These are phyloP conservation scores for Chalciporus pseudorubinellus DNA, from an alignment of 768 basidiomycete genomes.

Conservation along the genomic window DNA sequence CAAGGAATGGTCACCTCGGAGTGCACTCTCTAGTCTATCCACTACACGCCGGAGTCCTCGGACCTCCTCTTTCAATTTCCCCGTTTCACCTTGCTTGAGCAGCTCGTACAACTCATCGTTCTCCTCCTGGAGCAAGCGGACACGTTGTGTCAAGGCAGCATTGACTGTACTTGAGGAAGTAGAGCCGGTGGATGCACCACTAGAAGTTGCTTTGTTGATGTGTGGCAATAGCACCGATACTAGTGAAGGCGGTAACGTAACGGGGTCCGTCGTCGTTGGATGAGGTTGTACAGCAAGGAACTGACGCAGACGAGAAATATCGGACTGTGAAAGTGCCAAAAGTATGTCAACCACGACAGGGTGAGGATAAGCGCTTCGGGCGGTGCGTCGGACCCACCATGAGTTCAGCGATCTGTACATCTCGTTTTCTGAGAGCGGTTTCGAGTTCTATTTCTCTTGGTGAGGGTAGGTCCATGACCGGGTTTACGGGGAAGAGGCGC, in stretches of 20 bases:
- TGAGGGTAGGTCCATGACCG: constrained; percentile 66
- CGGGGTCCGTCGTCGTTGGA: constrained; percentile 56
- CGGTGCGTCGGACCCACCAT: constrained; percentile 49
- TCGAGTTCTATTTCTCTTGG: constrained; percentile 81
- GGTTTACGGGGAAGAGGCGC: constrained; percentile 10
- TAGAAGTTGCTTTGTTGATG: constrained; percentile 43
- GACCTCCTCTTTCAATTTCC: constrained; percentile 79
- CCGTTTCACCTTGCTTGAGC: constrained; percentile 71
- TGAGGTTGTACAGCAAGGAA: constrained; percentile 59
- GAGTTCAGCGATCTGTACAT: constrained; percentile 68
- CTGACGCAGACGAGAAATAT: constrained; percentile 65
- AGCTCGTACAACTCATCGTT: constrained; percentile 84
- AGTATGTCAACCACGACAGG: constrained; percentile 18
- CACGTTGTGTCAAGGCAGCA: constrained; percentile 73
- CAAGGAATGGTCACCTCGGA: constrained; percentile 56
- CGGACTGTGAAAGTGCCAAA: constrained; percentile 49
- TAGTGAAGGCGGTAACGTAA: constrained; percentile 70
- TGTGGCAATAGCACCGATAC: constrained; percentile 69
- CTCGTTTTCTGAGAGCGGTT: constrained; percentile 69
- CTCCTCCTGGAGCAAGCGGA: constrained; percentile 74
- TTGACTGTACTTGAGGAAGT: constrained; percentile 55
- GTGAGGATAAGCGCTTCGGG: constrained; percentile 21
- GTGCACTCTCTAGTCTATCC: constrained; percentile 66
- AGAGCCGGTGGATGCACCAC: constrained; percentile 28
- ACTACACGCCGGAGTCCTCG: constrained; percentile 66